Evolutionary conservation across 345 rosid species (phyloP).

Genomic region (Schrenkiella parvula): DNA sequence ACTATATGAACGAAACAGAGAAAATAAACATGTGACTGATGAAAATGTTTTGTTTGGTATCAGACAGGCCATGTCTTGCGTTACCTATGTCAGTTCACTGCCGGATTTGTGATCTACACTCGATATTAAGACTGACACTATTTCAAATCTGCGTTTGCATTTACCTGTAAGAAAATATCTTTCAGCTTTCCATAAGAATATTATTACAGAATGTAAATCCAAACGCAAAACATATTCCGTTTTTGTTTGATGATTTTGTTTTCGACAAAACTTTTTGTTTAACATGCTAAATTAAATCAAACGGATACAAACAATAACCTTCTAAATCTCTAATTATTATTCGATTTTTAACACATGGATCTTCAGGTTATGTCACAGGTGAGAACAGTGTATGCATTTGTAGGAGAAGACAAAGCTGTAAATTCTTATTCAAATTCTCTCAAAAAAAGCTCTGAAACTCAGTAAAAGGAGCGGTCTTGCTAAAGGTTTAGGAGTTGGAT

Average conservation of each 20-base stretch:
- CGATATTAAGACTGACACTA: not conserved
- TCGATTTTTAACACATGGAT: not conserved
- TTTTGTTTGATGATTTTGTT: not conserved
- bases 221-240: not conserved
- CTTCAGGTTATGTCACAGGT: slow-evolving; percentile 67
- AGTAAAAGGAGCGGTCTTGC: slow-evolving; percentile 63
- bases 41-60: slow-evolving; percentile 5
- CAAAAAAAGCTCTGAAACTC: slow-evolving; percentile 43
- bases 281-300: not conserved
- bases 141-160: not conserved
- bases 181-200: not conserved
- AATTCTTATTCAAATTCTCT: slow-evolving; percentile 54
- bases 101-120: slow-evolving; percentile 57
- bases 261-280: not conserved
- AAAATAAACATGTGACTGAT: not conserved
- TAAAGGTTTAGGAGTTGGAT: slow-evolving; percentile 73
- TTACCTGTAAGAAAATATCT: not conserved
- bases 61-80: slow-evolving; percentile 77
- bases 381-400: slow-evolving; percentile 70
- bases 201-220: not conserved
- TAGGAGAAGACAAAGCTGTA: slow-evolving; percentile 65
- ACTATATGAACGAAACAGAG: not conserved
- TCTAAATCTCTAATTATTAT: not conserved
- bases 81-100: slow-evolving; percentile 57
- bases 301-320: not conserved